Evolutionary conservation across 2,329 filamentous ascomycete species (phyloP).

Genomic region (Fusarium sambucinum): DNA sequence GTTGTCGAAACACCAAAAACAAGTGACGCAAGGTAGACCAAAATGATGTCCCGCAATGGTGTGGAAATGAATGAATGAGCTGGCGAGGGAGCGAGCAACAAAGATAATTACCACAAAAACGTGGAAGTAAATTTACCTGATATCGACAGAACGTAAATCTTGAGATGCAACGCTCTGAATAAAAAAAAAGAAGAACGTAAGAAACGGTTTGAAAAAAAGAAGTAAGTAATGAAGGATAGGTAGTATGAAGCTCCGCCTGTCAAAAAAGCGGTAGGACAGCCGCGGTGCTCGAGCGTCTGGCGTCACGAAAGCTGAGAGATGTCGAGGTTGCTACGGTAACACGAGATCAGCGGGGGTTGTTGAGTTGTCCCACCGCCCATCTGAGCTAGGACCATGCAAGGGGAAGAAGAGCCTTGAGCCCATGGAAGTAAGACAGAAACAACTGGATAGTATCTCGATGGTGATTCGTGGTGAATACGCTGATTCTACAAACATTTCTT

Average conservation of each 20-base stretch:
- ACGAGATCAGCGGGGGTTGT: slow-evolving; percentile 31
- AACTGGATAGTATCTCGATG: slow-evolving; percentile 1
- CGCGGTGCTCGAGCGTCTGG: slow-evolving; percentile 32
- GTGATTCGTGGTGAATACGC: slow-evolving; percentile 1
- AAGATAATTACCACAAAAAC: slow-evolving; percentile 18
- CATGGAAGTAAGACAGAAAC: slow-evolving; percentile 27
- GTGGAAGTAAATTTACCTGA: slow-evolving; percentile 10
- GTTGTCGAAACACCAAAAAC: slow-evolving; percentile 34
- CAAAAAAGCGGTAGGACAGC: slow-evolving; percentile 44
- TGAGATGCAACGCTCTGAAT: slow-evolving; percentile 19
- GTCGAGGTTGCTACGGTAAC: slow-evolving; percentile 25
- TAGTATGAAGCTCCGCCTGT: slow-evolving; percentile 39
- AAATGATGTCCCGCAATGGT: slow-evolving; percentile 13
- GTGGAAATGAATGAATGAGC: slow-evolving; percentile 1
- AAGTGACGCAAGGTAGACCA: slow-evolving; percentile 9
- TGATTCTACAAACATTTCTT: background rate
- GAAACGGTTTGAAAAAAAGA: slow-evolving; percentile 34
- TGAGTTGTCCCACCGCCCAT: slow-evolving; percentile 24
- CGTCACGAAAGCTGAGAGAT: slow-evolving; percentile 27
- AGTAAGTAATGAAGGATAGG: background rate
- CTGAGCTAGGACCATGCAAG: slow-evolving; percentile 29
- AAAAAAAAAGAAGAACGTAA: slow-evolving; percentile 25
- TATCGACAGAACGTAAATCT: slow-evolving; percentile 25
- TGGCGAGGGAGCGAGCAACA: slow-evolving; percentile 22
- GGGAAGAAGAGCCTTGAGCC: background rate